Evolutionary conservation across 768 basidiomycete genomes (phyloP).

Genomic region (Hypholoma sublateritium): DNA sequence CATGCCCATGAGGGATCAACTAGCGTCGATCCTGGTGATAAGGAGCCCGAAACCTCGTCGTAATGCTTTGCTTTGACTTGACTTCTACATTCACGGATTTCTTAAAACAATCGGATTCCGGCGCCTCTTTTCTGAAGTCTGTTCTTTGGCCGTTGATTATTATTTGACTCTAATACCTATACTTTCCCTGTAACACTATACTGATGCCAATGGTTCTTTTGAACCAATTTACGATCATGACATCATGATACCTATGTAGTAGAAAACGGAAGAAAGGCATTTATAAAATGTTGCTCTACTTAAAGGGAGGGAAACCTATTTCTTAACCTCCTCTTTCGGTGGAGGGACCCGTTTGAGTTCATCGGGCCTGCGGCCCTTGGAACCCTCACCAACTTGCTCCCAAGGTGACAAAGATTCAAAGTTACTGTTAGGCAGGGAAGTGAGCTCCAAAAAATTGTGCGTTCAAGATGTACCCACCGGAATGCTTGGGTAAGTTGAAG

Average conservation of each 20-base stretch:
- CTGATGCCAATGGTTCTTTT: conserved; percentile 5
- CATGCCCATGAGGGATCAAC: conserved; percentile 15
- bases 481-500: conserved; percentile 97
- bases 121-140: background rate
- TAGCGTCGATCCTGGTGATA: conserved; percentile 23
- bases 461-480: conserved; percentile 53
- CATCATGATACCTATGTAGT: conserved; percentile 8
- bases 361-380: conserved; percentile 53
- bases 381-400: conserved; percentile 86
- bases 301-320: conserved; percentile 44
- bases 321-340: conserved; percentile 80
- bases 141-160: background rate
- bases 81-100: background rate
- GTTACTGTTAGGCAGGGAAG: conserved; percentile 55
- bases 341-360: conserved; percentile 76
- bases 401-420: conserved; percentile 92
- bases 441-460: background rate
- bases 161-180: background rate
- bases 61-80: background rate
- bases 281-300: background rate
- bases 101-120: background rate
- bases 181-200: conserved; percentile 9
- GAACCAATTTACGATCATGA: conserved; percentile 9
- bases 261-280: conserved; percentile 1
- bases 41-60: conserved; percentile 26